These are phyloP conservation scores for Pseudogymnoascus sp. DNA, from an alignment of 2,329 filamentous ascomycete species.

Conservation along the genomic window DNA sequence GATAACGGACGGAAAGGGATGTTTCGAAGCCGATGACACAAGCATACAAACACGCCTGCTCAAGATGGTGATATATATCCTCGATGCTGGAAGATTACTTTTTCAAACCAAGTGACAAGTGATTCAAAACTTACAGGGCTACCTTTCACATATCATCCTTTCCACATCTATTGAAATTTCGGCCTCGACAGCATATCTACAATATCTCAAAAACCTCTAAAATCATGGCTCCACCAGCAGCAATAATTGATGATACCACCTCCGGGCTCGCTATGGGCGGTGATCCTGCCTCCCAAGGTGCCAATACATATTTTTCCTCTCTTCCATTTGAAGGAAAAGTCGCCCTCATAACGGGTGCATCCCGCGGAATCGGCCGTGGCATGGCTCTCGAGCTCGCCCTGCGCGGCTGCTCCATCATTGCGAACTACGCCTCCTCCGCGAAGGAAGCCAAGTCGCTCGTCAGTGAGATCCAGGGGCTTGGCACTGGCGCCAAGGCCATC, in stretches of 20 bases:
- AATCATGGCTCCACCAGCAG: not conserved
- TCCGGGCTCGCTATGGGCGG: not conserved
- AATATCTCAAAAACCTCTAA: not conserved
- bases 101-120: not conserved
- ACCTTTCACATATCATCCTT: not conserved
- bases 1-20: not conserved
- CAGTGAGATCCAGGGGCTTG: constrained; percentile 42
- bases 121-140: not conserved
- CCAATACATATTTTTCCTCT: not conserved
- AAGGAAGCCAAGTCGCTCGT: constrained; percentile 50
- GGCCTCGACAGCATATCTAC: not conserved
- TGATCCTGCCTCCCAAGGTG: not conserved
- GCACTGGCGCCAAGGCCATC: constrained; percentile 39
- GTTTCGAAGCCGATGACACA: not conserved
- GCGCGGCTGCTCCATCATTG: constrained; percentile 56
- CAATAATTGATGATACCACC: not conserved
- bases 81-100: not conserved
- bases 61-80: constrained; percentile 1
- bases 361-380: constrained; percentile 59
- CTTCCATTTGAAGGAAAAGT: constrained; percentile 43
- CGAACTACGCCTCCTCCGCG: constrained; percentile 56
- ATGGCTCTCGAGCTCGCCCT: constrained; percentile 61
- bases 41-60: not conserved
- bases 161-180: not conserved
- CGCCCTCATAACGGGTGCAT: constrained; percentile 57